These are phyloP conservation scores for Botrytis galanthina DNA, from an alignment of 2,329 filamentous ascomycete genomes.

Conservation along the genomic window DNA sequence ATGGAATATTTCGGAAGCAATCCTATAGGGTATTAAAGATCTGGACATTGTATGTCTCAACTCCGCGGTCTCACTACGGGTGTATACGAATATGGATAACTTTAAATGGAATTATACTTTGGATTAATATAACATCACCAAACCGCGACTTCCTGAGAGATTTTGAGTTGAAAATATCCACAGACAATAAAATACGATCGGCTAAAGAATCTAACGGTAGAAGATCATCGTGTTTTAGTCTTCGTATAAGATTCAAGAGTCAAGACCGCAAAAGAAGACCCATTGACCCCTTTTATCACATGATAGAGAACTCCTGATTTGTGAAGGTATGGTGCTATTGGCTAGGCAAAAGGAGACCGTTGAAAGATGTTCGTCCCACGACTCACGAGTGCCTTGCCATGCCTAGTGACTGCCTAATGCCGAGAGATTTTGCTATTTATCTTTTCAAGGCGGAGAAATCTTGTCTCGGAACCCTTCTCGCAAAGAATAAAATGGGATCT, in stretches of 20 bases:
- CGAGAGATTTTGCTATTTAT: not conserved
- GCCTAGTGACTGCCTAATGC: not conserved
- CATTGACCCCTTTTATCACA: not conserved
- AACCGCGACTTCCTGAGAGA: not conserved
- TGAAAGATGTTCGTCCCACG: not conserved
- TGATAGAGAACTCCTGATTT: not conserved
- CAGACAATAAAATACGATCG: not conserved
- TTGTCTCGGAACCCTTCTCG: not conserved
- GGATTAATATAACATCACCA: not conserved
- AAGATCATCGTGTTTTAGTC: not conserved
- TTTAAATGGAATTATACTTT: not conserved
- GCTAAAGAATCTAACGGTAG: not conserved
- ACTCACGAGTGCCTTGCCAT: not conserved
- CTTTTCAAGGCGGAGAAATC: not conserved
- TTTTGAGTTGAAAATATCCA: not conserved
- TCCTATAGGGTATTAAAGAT: not conserved
- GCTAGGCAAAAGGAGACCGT: not conserved
- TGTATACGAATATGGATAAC: not conserved
- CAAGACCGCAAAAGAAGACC: not conserved
- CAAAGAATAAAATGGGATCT: not conserved
- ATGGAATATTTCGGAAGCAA: not conserved
- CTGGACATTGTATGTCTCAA: too few species aligned
- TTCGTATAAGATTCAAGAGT: not conserved
- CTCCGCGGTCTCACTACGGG: not conserved
- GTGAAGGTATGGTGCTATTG: not conserved